Evolutionary conservation across 495 filamentous ascomycete species (phyloP).

Genomic region (Neurospora africana): DNA sequence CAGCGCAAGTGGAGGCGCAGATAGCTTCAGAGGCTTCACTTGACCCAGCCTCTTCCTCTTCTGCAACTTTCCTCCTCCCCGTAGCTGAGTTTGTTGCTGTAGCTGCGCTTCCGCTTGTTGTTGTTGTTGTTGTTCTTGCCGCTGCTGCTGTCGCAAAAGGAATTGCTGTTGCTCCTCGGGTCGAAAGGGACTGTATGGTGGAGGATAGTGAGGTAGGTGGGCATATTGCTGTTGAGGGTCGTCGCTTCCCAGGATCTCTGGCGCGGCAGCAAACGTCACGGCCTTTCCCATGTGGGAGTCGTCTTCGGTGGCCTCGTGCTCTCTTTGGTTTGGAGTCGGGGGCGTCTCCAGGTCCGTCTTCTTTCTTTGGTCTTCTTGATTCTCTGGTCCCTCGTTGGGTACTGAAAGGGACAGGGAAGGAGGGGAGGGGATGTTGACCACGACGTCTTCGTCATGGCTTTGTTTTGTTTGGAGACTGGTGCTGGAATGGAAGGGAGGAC

Average conservation of each 20-base stretch:
- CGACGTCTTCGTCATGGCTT: neutral
- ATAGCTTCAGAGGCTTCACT: neutral
- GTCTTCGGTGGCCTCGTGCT: neutral
- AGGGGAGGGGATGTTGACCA: neutral
- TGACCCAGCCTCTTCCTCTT: slow-evolving; percentile 17
- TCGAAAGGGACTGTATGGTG: neutral
- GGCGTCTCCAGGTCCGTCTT: neutral
- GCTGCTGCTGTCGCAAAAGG: neutral
- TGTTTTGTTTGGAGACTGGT: neutral
- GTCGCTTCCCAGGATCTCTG: neutral
- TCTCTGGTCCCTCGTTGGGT: neutral
- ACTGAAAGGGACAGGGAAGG: neutral
- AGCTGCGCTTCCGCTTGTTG: neutral
- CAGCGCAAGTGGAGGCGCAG: neutral
- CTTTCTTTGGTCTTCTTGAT: neutral
- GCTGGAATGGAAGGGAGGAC: neutral
- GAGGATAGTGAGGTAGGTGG: neutral
- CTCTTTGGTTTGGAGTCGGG: neutral
- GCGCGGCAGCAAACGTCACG: neutral
- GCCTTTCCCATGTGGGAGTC: neutral
- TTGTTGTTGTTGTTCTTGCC: neutral
- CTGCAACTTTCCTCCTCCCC: slow-evolving; percentile 31
- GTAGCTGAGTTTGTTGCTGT: neutral
- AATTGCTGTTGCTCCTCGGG: neutral
- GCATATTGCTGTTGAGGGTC: neutral